Evolutionary conservation across 139 green algal genomes (phyloP).

Genomic region (Yamagishiella unicocca): DNA sequence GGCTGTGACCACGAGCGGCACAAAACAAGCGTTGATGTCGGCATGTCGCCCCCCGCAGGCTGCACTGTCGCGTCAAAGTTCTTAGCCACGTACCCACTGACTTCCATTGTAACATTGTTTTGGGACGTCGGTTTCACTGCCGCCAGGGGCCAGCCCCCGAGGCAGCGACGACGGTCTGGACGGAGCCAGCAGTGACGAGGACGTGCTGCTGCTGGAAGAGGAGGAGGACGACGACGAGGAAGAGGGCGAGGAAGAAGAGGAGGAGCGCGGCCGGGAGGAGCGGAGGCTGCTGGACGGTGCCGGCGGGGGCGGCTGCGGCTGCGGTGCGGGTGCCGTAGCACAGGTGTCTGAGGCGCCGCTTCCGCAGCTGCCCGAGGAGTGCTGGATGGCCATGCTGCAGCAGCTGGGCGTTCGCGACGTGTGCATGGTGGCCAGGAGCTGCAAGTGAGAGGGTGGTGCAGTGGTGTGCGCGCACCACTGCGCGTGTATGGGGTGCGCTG

Average conservation of each 20-base stretch:
- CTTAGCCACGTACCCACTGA: too few species aligned
- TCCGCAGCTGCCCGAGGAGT: conserved; percentile 57
- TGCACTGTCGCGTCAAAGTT: too few species aligned
- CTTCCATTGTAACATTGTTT: too few species aligned
- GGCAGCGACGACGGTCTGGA: background rate
- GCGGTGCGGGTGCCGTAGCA: too few species aligned
- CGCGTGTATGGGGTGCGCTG: too few species aligned
- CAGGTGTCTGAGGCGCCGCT: conserved; percentile 1
- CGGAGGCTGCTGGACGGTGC: background rate
- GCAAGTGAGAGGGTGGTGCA: background rate
- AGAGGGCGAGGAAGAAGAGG: background rate
- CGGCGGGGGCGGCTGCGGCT: background rate
- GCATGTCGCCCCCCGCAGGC: too few species aligned
- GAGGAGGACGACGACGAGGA: conserved; percentile 43
- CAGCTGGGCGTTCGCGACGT: conserved; percentile 60
- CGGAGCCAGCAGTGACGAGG: background rate
- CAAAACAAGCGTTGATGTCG: too few species aligned
- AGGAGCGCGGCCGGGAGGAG: background rate
- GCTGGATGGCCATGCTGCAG: conserved; percentile 58
- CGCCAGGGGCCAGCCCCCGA: conserved; percentile 14
- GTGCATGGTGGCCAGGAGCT: conserved; percentile 51
- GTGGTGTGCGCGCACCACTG: too few species aligned
- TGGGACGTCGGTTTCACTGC: too few species aligned
- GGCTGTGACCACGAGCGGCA: too few species aligned
- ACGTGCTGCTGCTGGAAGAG: background rate